Evolutionary conservation across 2,329 filamentous ascomycete genomes (phyloP).

Genomic region (Aspergillus alliaceus): DNA sequence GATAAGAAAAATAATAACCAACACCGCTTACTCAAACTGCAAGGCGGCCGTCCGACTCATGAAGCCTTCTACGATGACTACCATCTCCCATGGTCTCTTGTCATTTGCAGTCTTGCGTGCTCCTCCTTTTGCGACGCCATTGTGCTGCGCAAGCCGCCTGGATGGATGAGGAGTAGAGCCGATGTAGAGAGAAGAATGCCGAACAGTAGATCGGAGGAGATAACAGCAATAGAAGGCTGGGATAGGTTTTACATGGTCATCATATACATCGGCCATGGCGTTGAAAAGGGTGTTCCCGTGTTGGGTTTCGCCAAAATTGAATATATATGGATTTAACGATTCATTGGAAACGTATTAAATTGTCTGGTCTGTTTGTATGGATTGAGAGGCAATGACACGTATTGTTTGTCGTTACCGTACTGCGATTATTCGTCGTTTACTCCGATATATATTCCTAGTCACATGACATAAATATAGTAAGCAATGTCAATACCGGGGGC

Average conservation of each 20-base stretch:
- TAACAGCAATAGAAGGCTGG: slow-evolving; percentile 94
- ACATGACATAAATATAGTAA: neutral
- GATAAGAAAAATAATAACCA: neutral
- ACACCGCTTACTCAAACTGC: slow-evolving; percentile 77
- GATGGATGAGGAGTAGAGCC: slow-evolving; percentile 89
- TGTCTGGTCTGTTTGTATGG: neutral
- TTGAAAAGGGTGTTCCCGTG: neutral
- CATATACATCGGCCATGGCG: slow-evolving; percentile 19
- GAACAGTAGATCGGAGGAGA: slow-evolving; percentile 78
- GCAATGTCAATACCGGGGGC: neutral
- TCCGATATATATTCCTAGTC: neutral
- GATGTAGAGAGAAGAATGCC: slow-evolving; percentile 72
- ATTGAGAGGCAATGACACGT: neutral
- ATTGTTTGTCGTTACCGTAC: neutral
- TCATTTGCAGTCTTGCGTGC: slow-evolving; percentile 72
- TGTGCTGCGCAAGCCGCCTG: slow-evolving; percentile 85
- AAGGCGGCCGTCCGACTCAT: slow-evolving; percentile 82
- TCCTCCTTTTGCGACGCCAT: slow-evolving; percentile 79
- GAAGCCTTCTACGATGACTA: slow-evolving; percentile 82
- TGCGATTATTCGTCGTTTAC: neutral
- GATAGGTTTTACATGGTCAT: slow-evolving; percentile 58
- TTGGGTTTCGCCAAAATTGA: neutral
- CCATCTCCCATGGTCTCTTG: slow-evolving; percentile 88
- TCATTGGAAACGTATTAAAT: too few relatives aligned
- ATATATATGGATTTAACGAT: too few relatives aligned